Percentiles rank a stretch among this genome's conserved stretches.
These are phyloP conservation scores for Pythium coloratum DNA, from an alignment of 352 stramenopile species.

Conservation along the genomic window DNA sequence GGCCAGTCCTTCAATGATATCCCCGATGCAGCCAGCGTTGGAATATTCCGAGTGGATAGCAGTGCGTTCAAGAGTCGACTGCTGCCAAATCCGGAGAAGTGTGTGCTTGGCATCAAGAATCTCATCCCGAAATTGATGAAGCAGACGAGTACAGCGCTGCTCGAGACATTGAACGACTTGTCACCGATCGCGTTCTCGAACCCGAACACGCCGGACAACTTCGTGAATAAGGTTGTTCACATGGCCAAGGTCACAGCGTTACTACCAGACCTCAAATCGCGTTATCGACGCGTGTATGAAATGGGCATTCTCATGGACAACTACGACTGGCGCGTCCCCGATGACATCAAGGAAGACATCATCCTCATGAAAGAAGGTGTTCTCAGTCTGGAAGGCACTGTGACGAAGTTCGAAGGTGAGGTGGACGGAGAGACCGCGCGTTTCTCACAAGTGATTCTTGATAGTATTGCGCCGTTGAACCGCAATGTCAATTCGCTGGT, in stretches of 20 bases:
- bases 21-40: conserved; percentile 78
- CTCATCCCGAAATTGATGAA: conserved; percentile 93
- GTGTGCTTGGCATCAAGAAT: conserved; percentile 77
- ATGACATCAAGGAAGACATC: conserved; percentile 92
- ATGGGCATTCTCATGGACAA: conserved; percentile 92
- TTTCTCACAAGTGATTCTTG: conserved; percentile 90
- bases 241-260: conserved; percentile 72
- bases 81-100: conserved; percentile 88
- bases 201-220: conserved; percentile 65
- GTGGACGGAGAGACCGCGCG: conserved; percentile 91
- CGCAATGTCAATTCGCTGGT: conserved; percentile 66
- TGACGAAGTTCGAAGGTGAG: conserved; percentile 89
- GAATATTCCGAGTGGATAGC: conserved; percentile 93
- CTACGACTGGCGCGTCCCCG: conserved; percentile 89
- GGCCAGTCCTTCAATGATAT: conserved; percentile 82
- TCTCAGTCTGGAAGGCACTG: conserved; percentile 83
- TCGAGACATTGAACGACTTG: conserved; percentile 84
- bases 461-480: conserved; percentile 82
- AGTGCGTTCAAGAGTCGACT: conserved; percentile 83
- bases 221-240: conserved; percentile 89
- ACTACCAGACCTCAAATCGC: conserved; percentile 65
- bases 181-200: conserved; percentile 82
- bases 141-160: conserved; percentile 61
- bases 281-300: conserved; percentile 80
- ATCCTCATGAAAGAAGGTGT: conserved; percentile 94